Evolutionary conservation across 345 rosid genomes (phyloP), one percentile per base, ranked within the genome.

Genomic region (Brassica juncea): DNA sequence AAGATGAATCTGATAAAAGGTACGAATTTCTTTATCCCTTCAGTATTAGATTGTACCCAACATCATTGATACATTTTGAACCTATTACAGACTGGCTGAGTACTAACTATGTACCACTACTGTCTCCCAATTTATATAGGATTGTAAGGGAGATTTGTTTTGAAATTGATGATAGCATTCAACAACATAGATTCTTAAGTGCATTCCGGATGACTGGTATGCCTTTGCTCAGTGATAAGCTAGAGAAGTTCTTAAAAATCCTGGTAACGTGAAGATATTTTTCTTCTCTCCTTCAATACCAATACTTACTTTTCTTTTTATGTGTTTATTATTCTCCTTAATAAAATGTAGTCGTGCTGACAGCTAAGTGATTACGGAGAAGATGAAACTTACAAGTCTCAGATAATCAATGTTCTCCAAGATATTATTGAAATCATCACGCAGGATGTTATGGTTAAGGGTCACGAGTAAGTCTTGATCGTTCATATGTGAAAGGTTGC

Each of bases 361-460:
- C 92, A 96, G 99, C 84, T 78, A 25, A 71, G 10, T 72, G 92
- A 84, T 49, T 0, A 39, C 25, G 89, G 82, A 0, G 87, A 85
- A 11, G 30, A 0, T 9, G 92, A 85, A 16, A 19, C 31, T 10
- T 84, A 87, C 86, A 87, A 60, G 84, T 82, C 96, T 84, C 92
- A 89, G 78, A 96, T 93, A 81, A 85, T 93, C 82, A 89, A 92
- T 84, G 81, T 88, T 77, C 97, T 96, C 58, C 99, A 92, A 79
- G 97, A 94, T 82, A 93, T 93, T 75, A 85, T 96, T 73, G 99
- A 96, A 83, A 88, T 93, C 69, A 90, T 96, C 74, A 84, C 70
- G 8, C 86, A 90, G 76, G 98, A 96, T 83, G 75, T 93, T 52
- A 93, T 93, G 98, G 21, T 58, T 67, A 78, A 87, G 32, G 97